A percentile compares a stretch with the other conserved stretches of the same genome.
phyloP scores from a whole-genome alignment of 306 rosid genomes.

The Acacia acuminata region DNA sequence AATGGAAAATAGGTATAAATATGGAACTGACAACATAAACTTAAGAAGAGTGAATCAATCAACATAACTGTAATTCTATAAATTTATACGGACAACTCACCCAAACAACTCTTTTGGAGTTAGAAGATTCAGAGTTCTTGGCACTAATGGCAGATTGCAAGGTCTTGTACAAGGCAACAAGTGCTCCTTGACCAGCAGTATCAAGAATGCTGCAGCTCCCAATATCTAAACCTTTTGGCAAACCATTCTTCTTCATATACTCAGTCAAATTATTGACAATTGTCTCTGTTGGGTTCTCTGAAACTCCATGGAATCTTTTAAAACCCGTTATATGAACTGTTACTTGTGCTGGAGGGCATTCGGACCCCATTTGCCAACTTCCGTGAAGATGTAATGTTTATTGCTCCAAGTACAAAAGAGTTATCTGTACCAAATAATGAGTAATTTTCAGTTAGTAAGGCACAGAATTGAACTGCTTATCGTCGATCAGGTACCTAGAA shows the following conservation, averaged over 20 bases:
- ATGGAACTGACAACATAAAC: background rate
- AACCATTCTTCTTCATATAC: constrained; percentile 65
- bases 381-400: constrained; percentile 19
- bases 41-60: background rate
- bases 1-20: background rate
- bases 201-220: constrained; percentile 83
- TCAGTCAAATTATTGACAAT: constrained; percentile 56
- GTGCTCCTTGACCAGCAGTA: constrained; percentile 84
- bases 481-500: background rate
- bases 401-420: constrained; percentile 37
- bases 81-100: constrained; percentile 40
- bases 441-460: constrained; percentile 19
- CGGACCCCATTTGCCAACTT: constrained; percentile 72
- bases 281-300: constrained; percentile 83
- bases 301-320: constrained; percentile 88
- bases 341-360: constrained; percentile 63
- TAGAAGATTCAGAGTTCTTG: constrained; percentile 50
- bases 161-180: constrained; percentile 50
- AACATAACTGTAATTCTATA: background rate
- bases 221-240: constrained; percentile 66
- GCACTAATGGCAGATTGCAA: constrained; percentile 56
- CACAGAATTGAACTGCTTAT: constrained; percentile 9
- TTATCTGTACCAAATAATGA: constrained; percentile 45
- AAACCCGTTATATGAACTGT: constrained; percentile 81
- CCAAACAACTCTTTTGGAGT: constrained; percentile 61